Conservation (phyloP, 2,329 filamentous ascomycete genomes). For the Cercospora sojina region DNA sequence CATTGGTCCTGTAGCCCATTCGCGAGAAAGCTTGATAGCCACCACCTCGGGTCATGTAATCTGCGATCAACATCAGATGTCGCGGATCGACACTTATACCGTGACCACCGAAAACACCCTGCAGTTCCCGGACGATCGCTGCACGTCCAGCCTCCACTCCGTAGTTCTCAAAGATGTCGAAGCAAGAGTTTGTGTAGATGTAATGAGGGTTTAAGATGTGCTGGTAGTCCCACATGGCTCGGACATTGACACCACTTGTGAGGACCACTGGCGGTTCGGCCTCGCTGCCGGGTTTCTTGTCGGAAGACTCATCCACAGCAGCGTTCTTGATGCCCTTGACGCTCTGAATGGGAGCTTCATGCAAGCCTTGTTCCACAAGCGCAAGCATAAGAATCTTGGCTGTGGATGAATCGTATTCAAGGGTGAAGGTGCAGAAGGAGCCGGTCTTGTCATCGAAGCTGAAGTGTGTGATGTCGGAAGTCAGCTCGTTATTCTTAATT, state of each 20-base stretch:
- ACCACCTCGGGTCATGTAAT: constrained; percentile 95
- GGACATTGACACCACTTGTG: constrained; percentile 82
- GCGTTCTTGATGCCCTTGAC: constrained; percentile 75
- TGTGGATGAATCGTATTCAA: constrained; percentile 75
- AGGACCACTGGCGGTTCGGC: constrained; percentile 56
- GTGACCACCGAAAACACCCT: constrained; percentile 82
- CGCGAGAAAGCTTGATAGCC: constrained; percentile 90
- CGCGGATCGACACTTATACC: constrained; percentile 88
- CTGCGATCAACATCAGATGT: constrained; percentile 91
- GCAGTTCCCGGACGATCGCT: constrained; percentile 83
- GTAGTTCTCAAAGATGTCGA: constrained; percentile 78
- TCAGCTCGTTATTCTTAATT: constrained; percentile 58
- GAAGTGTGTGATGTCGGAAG: constrained; percentile 71
- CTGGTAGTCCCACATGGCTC: constrained; percentile 84
- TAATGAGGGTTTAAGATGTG: constrained; percentile 82
- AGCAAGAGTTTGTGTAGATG: constrained; percentile 90
- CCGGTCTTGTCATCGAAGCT: constrained; percentile 73
- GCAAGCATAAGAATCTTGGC: constrained; percentile 93
- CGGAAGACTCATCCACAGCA: constrained; percentile 63
- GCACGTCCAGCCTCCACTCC: constrained; percentile 90
- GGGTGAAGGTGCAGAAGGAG: constrained; percentile 73
- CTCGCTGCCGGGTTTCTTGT: constrained; percentile 48
- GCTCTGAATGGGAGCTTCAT: constrained; percentile 79
- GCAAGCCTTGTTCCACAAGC: constrained; percentile 78
- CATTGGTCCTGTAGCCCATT: constrained; percentile 79